Conservation (phyloP, 129 eudicot genomes). For the Chrysanthemum makinoi region DNA sequence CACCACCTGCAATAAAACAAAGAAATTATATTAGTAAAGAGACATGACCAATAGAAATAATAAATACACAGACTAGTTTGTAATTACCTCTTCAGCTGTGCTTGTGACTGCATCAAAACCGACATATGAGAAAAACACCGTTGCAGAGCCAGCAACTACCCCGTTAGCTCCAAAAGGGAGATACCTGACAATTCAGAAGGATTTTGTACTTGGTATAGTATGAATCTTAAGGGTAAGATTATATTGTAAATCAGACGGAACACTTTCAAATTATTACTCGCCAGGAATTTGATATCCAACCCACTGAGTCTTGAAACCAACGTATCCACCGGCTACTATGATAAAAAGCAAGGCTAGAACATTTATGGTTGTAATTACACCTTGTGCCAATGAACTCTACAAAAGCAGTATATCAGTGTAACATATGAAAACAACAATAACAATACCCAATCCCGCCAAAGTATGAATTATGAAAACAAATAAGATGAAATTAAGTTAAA, state of each 20-base stretch:
- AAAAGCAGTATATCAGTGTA: constrained; percentile 19
- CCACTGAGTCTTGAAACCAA: constrained; percentile 65
- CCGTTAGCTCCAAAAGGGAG: neutral
- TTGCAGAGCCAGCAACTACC: constrained; percentile 31
- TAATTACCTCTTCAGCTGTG: constrained; percentile 65
- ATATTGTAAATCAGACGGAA: neutral
- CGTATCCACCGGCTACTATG: constrained; percentile 55
- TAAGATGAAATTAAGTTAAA: neutral
- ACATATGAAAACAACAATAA: neutral
- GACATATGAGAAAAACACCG: constrained; percentile 61
- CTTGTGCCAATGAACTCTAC: constrained; percentile 49
- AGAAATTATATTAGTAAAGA: neutral
- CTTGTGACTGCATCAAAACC: constrained; percentile 79
- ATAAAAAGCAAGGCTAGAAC: constrained; percentile 53
- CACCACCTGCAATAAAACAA: constrained; percentile 46
- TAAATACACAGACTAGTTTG: neutral
- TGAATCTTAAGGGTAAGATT: constrained; percentile 10
- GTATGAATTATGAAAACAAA: neutral
- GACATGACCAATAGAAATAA: neutral
- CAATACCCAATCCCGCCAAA: too few species aligned
- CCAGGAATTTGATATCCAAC: constrained; percentile 50
- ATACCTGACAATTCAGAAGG: constrained; percentile 40
- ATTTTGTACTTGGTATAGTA: constrained; percentile 1
- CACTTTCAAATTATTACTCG: constrained; percentile 36
- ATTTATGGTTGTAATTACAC: constrained; percentile 31